Conservation (phyloP, 371 early-diverging fungal genomes). For the Mortierella sp. region DNA sequence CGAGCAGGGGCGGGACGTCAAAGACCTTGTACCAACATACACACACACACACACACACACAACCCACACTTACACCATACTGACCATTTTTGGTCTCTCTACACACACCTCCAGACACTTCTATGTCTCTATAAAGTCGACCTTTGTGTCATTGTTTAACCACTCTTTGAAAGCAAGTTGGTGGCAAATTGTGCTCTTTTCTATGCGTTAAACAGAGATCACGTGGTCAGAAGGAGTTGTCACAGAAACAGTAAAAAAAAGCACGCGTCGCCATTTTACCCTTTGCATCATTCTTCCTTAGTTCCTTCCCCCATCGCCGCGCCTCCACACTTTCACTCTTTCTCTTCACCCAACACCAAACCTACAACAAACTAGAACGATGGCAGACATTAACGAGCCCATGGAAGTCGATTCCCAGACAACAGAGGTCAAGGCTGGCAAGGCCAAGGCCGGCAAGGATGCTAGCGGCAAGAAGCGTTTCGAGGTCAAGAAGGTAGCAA, state of each 20-base stretch:
- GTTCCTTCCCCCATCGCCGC: neutral
- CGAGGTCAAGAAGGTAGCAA: conserved; percentile 93
- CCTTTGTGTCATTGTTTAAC: neutral
- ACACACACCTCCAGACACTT: neutral
- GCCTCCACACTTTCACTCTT: neutral
- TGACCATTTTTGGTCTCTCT: conserved; percentile 8
- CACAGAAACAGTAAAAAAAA: too few relatives aligned
- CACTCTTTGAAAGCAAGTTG: neutral
- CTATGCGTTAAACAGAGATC: too few relatives aligned
- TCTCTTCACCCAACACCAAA: neutral
- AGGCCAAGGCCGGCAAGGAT: conserved; percentile 74
- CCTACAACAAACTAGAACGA: neutral
- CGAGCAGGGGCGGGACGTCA: too few relatives aligned
- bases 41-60: neutral
- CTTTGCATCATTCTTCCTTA: neutral
- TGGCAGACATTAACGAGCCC: conserved; percentile 56
- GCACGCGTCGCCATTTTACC: too few relatives aligned
- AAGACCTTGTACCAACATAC: neutral
- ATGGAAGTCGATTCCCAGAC: conserved; percentile 55
- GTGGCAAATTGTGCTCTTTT: too few relatives aligned
- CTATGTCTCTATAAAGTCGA: neutral
- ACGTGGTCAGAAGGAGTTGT: too few relatives aligned
- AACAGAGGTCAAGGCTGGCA: conserved; percentile 43
- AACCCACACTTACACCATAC: neutral
- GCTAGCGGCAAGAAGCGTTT: conserved; percentile 84